A percentile compares a stretch with the other conserved stretches of the same genome.
phyloP scores from a whole-genome alignment of 371 early-diverging fungal genomes.

The Syncephalastrum sp. region DNA sequence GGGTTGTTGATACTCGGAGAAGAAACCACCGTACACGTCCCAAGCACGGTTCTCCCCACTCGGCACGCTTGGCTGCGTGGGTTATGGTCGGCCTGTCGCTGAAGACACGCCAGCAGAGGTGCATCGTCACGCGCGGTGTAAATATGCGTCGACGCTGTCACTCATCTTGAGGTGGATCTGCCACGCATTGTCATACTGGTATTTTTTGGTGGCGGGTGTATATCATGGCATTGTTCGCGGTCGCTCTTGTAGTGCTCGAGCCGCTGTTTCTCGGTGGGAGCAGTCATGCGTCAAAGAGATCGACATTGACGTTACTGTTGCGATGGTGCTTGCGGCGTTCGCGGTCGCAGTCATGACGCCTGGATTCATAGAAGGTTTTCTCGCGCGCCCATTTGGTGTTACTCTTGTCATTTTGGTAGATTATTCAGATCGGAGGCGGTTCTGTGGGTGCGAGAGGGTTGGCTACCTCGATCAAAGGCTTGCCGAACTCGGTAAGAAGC shows the following conservation, averaged over 20 bases:
- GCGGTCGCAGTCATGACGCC: constrained; percentile 10
- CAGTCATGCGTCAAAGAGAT: constrained; percentile 16
- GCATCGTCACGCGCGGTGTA: constrained; percentile 36
- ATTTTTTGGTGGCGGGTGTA: constrained; percentile 19
- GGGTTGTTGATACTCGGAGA: constrained; percentile 34
- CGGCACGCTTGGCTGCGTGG: constrained; percentile 23
- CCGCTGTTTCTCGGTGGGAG: constrained; percentile 14
- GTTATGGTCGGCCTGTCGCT: constrained; percentile 18
- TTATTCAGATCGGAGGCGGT: constrained; percentile 31
- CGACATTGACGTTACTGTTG: constrained; percentile 10
- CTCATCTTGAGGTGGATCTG: constrained; percentile 29
- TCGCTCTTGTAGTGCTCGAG: constrained; percentile 21
- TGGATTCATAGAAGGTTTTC: constrained; percentile 24
- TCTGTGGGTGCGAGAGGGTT: constrained; percentile 33
- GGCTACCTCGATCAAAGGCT: constrained; percentile 30
- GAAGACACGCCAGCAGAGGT: constrained; percentile 36
- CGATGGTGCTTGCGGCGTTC: not conserved
- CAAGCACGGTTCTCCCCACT: constrained; percentile 40
- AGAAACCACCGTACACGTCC: constrained; percentile 35
- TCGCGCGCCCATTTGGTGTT: constrained; percentile 27
- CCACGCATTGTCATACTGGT: constrained; percentile 45
- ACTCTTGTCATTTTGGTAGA: constrained; percentile 29
- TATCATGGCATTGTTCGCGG: constrained; percentile 41
- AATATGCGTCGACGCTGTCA: constrained; percentile 23
- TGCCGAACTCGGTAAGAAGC: constrained; percentile 34